Base-by-base conservation (phyloP, 371 early-diverging fungal genomes). In the Rhizopus stolonifer region DNA sequence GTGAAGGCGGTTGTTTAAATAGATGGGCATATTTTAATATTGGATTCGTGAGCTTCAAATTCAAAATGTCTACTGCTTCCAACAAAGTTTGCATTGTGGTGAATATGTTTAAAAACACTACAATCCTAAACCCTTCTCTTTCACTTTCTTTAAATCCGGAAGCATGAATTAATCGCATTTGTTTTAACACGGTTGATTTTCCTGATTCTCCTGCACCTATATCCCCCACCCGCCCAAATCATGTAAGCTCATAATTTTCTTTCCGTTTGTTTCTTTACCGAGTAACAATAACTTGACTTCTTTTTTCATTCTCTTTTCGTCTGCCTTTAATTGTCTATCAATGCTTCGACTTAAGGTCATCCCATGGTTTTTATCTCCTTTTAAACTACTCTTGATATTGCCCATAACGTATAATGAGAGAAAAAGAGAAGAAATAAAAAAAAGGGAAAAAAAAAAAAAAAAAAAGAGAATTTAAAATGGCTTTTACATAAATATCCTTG, bases 171-270 rank as follows among this genome's bases (percentile, higher is more conserved):
- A 96, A 73, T 67, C 89, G 86, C 95, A 97, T 96, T 62, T 97
- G 96, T 69, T 97, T 97, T 26, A 96, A 71, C 24, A 97, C 91
- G 18, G 98, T 97, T 49, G 91, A 89, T 72, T 97, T 97, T 21
- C 98, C 98, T 3, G 96, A 94, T 76, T 97, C 98, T 32, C 98
- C 98, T 17, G 96, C 94, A 45, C 98, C 95, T 94, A 56, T 43
- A 4, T n/a, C n/a, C n/a, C n/a, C n/a, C n/a, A n/a, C n/a, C n/a
- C n/a, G n/a, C n/a, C n/a, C n/a, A n/a, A n/a, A n/a, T n/a, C n/a
- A n/a, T n/a, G n/a, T n/a, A 22, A 29, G 2, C 29, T 9, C 29
- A 29, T 43, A 33, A 11, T 7, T n/a, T 15, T 18, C 23, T 24
- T 22, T 29, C 4, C 36, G 1, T 36, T 36, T 36, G 21, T 23